Evolutionary conservation across 805 yeast genomes (phyloP), one percentile per base, ranked within the genome.

Genomic region (Pichia paraexigua): DNA sequence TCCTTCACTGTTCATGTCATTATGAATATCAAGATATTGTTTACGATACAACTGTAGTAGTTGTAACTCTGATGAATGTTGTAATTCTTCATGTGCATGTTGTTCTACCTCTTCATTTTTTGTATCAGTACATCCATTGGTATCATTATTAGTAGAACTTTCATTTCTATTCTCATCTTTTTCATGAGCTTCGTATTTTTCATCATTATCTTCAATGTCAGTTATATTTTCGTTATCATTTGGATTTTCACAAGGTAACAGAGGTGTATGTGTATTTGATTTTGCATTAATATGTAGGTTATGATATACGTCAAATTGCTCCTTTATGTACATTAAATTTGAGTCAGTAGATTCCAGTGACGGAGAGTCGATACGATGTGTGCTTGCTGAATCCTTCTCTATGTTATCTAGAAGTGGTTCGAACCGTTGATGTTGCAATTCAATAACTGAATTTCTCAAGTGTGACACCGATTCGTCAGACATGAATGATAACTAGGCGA

Each of bases 1-100:
- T 8, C 84, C 85, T 53, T 78, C 80, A 35, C 20, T 35, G 28
- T 66, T 57, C 3, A 58, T 41, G 13, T 57, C 53, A 8, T 48
- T 41, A 15, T 47, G 40, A 5, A 60, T 53, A 11, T 53, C 53
- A 21, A 56, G 54, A 30, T 50, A 52, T 21, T 59, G 27, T 12
- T 48, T 56, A 24, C 64, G 56, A n/a, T 63, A 56, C n/a, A 53
- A 30, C 10, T 47, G 25, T 10, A 63, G 47, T 10, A 50, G 11
- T 25, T 60, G 48, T 44, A 45, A 53, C 15, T 53, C 54, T 35
- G 39, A 35, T n/a, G 20, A 20, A 7, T 35, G 18, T 35, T 35
- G 39, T 35, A 6, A 8, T 35, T 35, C 20, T 10, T 35, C 18
- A 8, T 35, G 20, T 35, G 7, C 11, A n/a, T 17, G 39, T 5